Base-by-base conservation (phyloP, 2,329 filamentous ascomycete genomes). In the Daldinia eschscholtzii region DNA sequence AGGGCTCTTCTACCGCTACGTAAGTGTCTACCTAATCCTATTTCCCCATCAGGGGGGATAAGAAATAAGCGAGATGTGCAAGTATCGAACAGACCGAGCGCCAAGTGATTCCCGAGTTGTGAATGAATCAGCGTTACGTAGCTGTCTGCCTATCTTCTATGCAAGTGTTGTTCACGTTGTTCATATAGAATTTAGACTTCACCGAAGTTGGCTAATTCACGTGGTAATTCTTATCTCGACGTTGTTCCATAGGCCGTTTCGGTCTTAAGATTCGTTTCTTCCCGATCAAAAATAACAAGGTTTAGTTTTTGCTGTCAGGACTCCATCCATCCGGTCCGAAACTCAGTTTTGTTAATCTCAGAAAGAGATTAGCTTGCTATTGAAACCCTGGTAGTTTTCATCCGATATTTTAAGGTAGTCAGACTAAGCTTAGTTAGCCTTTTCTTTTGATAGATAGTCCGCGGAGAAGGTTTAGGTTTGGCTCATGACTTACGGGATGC, bases 71-170 rank as follows among this genome's bases (percentile, higher is more conserved):
- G 44, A 15, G n/a, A 46, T 28, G 12, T 26, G 18, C n/a, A 39
- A 37, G 41, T 28, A 10, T 60, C 20, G 7, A n/a, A n/a, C 15
- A 35, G 18, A 60, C 28, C n/a, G 28, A 37, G 23, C 20, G 7
- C 35, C 35, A 26, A 18, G n/a, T 35, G 2, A 35, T 28, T n/a
- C 15, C 9, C 41, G 33, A 6, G 41, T 15, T 33, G 56, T 35
- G 50, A 57, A 69, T 69, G 64, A 69, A 67, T 69, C 67, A 64
- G 63, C 60, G 64, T 69, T 69, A 61, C 67, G 67, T 53, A 56
- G 67, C 67, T 10, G 9, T 57, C 6, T 23, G 20, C 13, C 6
- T 44, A 50, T 35, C 18, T 35, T 2, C 7, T 23, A 35, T 15
- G 15, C 3, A 55, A n/a, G 15, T 35, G 7, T 39, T 15, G 4